Base-by-base conservation (phyloP, 805 yeast species). In the Lachancea waltii region DNA sequence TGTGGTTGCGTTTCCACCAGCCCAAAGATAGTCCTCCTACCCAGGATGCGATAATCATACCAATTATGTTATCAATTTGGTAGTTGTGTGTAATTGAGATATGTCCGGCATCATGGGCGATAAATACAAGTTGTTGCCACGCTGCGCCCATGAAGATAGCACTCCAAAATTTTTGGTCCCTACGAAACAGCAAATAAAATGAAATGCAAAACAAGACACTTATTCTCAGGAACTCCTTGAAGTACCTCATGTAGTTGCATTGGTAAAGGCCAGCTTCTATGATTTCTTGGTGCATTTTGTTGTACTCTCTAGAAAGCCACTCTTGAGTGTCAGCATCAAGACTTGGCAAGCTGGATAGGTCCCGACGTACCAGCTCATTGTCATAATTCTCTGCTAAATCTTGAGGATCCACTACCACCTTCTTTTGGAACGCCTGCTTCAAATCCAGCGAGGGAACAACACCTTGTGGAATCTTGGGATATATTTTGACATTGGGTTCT, bases 1-100 rank as follows among this genome's bases (percentile, higher is more conserved):
- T 86, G 62, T 86, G 96, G 60, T 84, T 86, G 36, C 89, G 69
- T 51, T 86, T 87, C 96, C 96, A 86, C 96, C 96, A 86, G 2
- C 95, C 95, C 15, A 85, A 55, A 32, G 95, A 83, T 29, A 86
- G 67, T 0, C 96, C 96, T n/a, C 96, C 96, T 36, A 78, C 61
- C 67, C 71, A 86, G 45, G 84, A 77, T 1, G 95, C 94, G 35
- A 86, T 67, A 2, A 75, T 35, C 58, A 79, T 75, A 1, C 95
- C 94, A 41, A 84, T 68, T 14, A 81, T 56, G 53, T 81, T 86
- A 58, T 86, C 96, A 7, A 75, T 32, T 48, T 79, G 81, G 60
- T 81, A 86, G 50, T 82, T 68, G 56, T 86, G 96, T 0, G 95
- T 80, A 36, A 86, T 81, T 2, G 86, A 72, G 10, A 84, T 72